Percentiles rank a stretch among this genome's conserved stretches.
phyloP scores from a whole-genome alignment of 2,329 filamentous ascomycete species.

The Colletotrichum sp. region DNA sequence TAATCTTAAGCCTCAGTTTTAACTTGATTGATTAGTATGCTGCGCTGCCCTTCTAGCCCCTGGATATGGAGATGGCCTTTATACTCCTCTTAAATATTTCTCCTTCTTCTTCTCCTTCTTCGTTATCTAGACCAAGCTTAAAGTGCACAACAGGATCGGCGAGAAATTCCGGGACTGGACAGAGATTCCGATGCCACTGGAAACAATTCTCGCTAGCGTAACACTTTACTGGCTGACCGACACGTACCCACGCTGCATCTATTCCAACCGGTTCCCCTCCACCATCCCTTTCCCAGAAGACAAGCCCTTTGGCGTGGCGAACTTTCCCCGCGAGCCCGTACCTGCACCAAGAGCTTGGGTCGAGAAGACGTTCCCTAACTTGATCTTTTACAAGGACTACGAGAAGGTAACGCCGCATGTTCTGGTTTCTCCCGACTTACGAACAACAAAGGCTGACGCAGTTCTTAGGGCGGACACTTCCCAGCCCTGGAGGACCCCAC shows the following conservation, averaged over 20 bases:
- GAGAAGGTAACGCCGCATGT: not conserved
- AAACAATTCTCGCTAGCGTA: constrained; percentile 53
- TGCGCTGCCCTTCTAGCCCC: too few relatives aligned
- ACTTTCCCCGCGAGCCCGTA: not conserved
- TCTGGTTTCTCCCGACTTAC: not conserved
- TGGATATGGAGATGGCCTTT: not conserved
- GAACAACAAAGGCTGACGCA: not conserved
- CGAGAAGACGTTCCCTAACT: not conserved
- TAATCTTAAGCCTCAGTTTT: too few relatives aligned
- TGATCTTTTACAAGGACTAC: not conserved
- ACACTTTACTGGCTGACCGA: constrained; percentile 61
- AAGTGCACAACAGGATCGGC: constrained; percentile 41
- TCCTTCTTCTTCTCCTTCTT: too few relatives aligned
- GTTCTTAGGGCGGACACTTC: not conserved
- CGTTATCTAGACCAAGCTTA: fast-evolving
- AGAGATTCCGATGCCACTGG: constrained; percentile 34
- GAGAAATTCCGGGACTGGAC: constrained; percentile 62
- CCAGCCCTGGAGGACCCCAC: not conserved
- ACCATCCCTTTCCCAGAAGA: not conserved
- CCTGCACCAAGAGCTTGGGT: not conserved
- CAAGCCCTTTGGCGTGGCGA: not conserved
- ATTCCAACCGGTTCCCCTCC: constrained; percentile 44
- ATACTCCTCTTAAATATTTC: fast-evolving
- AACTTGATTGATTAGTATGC: too few relatives aligned
- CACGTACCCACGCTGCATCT: constrained; percentile 51